phyloP scores from a whole-genome alignment of 179 eudicot species.

The Camellia oleifera region DNA sequence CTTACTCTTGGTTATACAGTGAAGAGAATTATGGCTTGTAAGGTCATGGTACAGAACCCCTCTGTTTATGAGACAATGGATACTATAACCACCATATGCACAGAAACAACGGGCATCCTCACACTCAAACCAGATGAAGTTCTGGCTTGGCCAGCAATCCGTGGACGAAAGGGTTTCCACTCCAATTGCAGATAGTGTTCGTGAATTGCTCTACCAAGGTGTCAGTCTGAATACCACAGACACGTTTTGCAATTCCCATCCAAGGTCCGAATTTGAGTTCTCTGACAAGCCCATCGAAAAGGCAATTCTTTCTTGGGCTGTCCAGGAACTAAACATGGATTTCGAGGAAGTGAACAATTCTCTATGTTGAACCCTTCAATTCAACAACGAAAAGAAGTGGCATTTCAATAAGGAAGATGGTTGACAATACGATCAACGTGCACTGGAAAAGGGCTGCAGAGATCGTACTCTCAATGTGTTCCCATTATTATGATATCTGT shows the following conservation, averaged over 20 bases:
- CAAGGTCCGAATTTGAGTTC: not conserved
- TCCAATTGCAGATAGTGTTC: slow-evolving; percentile 12
- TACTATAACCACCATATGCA: slow-evolving; percentile 27
- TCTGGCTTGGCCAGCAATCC: slow-evolving; percentile 19
- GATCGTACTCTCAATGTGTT: slow-evolving; percentile 17
- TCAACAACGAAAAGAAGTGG: slow-evolving; percentile 12
- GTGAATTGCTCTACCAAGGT: slow-evolving; percentile 20
- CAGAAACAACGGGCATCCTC: slow-evolving; percentile 21
- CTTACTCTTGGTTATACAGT: slow-evolving; percentile 23
- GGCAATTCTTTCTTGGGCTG: too few relatives aligned
- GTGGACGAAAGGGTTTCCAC: slow-evolving; percentile 1
- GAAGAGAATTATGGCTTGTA: slow-evolving; percentile 25
- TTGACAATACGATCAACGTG: too few relatives aligned
- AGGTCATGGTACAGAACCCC: slow-evolving; percentile 23
- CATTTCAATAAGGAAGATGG: too few relatives aligned
- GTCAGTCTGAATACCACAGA: slow-evolving; percentile 17
- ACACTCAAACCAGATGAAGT: slow-evolving; percentile 23
- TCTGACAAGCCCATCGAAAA: slow-evolving; percentile 1
- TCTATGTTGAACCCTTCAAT: slow-evolving; percentile 1
- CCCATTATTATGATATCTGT: slow-evolving; percentile 23
- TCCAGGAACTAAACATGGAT: slow-evolving; percentile 21
- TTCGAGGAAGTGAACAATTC: slow-evolving; percentile 13
- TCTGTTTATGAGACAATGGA: slow-evolving; percentile 33
- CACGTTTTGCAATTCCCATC: not conserved
- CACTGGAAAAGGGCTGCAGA: too few relatives aligned